Evolutionary conservation across 1,284 basidiomycete genomes (phyloP), one percentile per base, ranked within the genome.

Genomic region (Heterobasidion parviporum): DNA sequence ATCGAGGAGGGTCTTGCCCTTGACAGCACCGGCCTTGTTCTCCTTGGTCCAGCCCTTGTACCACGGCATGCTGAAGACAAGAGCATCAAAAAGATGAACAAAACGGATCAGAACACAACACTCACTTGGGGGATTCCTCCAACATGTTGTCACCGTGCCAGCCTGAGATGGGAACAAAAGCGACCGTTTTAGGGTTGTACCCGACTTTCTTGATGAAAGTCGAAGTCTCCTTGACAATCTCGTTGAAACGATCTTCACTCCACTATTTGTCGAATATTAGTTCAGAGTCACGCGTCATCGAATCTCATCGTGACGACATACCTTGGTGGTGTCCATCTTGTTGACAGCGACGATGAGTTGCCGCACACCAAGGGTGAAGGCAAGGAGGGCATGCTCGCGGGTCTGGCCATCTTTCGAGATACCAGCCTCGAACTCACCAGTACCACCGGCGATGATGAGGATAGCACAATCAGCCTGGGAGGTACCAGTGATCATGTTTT

Each of bases 131-230:
- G 63, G 94, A 94, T 76, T 94, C 91, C 83, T 98, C 96, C 79
- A 99, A 83, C 96, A 99, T 99, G 92, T 99, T 99, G 88, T 99
- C 96, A 74, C 96, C 97, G 85, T 98, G 94, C 96, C 96, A 99
- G 68, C 96, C 97, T 61, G 96, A 99, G 79, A 99, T 98, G 71
- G 97, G 96, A 65, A 99, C 97, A 82, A 99, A 99, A 64, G 96
- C 85, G 65, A 99, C 95, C 57, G 85, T 73, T 87, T 98, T 98
- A 75, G 97, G 96, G 89, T 99, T 98, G 89, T 96, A 99, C 62
- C 96, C 96, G 74, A 99, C 96, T 88, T 99, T 99, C 89, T 99
- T 99, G 80, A 99, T 98, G 87, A 99, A 99, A 77, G 81, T 89
- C 69, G 93, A 94, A 57, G 94, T 94, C 81, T 99, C 97, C 85